These are phyloP conservation scores for Detonula confervacea DNA, from an alignment of 352 stramenopile genomes.

Conservation along the genomic window DNA sequence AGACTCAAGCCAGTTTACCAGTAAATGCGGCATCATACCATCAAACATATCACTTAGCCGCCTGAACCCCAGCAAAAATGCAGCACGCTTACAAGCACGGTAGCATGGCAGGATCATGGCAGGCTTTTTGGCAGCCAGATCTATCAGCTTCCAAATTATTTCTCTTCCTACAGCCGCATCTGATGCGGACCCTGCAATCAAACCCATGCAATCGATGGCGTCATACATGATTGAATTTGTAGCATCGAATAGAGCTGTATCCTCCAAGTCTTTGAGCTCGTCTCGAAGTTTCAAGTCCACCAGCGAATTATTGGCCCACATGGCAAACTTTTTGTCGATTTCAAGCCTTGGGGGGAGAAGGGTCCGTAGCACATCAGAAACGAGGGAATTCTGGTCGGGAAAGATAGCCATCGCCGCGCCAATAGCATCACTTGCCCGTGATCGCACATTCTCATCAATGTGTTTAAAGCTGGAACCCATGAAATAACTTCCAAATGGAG, in stretches of 20 bases:
- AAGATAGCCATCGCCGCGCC: constrained; percentile 53
- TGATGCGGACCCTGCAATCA: constrained; percentile 60
- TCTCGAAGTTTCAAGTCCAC: constrained; percentile 52
- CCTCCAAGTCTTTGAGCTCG: constrained; percentile 53
- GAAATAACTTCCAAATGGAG: constrained; percentile 53
- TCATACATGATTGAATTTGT: constrained; percentile 53
- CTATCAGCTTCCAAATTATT: constrained; percentile 64
- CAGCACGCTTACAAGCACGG: constrained; percentile 53
- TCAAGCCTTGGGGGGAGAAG: constrained; percentile 38
- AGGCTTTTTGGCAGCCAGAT: constrained; percentile 44
- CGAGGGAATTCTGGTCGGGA: constrained; percentile 49
- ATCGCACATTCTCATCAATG: constrained; percentile 57
- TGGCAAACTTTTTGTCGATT: constrained; percentile 49
- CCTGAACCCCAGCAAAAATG: constrained; percentile 58
- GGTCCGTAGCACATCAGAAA: constrained; percentile 47
- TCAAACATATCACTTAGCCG: constrained; percentile 51
- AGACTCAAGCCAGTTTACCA: constrained; percentile 66
- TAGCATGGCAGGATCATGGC: constrained; percentile 46
- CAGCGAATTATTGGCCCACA: constrained; percentile 49
- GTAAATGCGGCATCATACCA: constrained; percentile 48
- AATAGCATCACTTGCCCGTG: constrained; percentile 48
- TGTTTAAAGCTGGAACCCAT: constrained; percentile 57
- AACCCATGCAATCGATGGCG: constrained; percentile 56
- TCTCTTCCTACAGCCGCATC: constrained; percentile 47
- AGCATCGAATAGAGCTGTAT: constrained; percentile 48